These are phyloP conservation scores for Lotus japonicus DNA, from an alignment of 306 rosid genomes.

Conservation along the genomic window DNA sequence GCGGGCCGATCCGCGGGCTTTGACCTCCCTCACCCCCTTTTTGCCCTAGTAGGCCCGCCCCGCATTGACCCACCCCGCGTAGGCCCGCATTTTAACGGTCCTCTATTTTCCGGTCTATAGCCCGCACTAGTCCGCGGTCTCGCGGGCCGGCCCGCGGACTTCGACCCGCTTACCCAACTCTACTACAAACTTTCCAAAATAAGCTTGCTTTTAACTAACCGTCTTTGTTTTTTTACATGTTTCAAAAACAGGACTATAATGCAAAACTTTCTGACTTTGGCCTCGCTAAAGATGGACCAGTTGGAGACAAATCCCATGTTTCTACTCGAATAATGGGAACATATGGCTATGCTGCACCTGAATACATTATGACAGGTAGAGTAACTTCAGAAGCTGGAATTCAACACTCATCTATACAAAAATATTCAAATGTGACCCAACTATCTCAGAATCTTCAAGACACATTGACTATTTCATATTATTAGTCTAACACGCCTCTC, in stretches of 20 bases:
- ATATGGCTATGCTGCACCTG: conserved; percentile 98
- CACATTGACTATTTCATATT: too few species aligned
- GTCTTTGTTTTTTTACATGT: neutral
- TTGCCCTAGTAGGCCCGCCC: too few species aligned
- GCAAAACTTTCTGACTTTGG: conserved; percentile 97
- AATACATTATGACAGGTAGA: conserved; percentile 88
- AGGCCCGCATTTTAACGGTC: too few species aligned
- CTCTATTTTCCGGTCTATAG: too few species aligned
- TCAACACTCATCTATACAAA: neutral
- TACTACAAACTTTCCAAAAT: neutral
- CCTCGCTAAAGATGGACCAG: conserved; percentile 96
- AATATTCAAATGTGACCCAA: neutral
- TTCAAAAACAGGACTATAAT: conserved; percentile 71
- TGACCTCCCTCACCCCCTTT: too few species aligned
- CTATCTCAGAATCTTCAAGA: too few species aligned
- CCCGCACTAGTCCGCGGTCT: too few species aligned
- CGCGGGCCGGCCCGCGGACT: too few species aligned
- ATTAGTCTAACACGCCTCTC: too few species aligned
- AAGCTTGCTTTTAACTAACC: neutral
- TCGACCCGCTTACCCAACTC: too few species aligned
- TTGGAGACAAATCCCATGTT: conserved; percentile 92
- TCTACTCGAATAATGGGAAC: conserved; percentile 98
- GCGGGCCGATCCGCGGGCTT: too few species aligned
- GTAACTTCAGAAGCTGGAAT: neutral
- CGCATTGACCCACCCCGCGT: too few species aligned